A percentile compares a stretch with the other conserved stretches of the same genome.
Conservation (phyloP, 805 yeast genomes). For the Wickerhamomyces ciferrii region DNA sequence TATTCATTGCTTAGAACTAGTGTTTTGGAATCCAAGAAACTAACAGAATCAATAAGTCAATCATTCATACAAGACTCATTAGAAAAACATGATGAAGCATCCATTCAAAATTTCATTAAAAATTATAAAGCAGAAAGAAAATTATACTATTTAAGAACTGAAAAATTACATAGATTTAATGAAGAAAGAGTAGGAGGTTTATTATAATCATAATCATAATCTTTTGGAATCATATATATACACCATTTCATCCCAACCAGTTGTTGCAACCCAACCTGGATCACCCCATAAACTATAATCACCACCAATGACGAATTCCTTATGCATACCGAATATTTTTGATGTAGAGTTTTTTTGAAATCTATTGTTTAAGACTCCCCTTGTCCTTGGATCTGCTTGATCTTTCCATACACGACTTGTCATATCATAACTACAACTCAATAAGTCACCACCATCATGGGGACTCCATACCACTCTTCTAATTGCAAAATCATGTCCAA, state of each 20-base stretch:
- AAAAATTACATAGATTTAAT: conserved; percentile 42
- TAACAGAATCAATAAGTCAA: conserved; percentile 27
- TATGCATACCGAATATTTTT: conserved; percentile 59
- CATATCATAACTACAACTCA: conserved; percentile 90
- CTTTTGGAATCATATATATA: conserved; percentile 77
- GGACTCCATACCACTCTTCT: conserved; percentile 87
- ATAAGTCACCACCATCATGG: conserved; percentile 62
- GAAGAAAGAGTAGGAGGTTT: conserved; percentile 21
- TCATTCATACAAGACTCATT: conserved; percentile 24
- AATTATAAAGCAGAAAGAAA: conserved; percentile 36
- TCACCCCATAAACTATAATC: conserved; percentile 97
- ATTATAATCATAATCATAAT: conserved; percentile 22
- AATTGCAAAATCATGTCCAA: conserved; percentile 89
- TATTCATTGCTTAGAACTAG: conserved; percentile 23
- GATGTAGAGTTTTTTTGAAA: conserved; percentile 45
- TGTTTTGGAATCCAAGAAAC: conserved; percentile 25
- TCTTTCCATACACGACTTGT: conserved; percentile 85
- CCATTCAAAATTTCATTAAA: conserved; percentile 30
- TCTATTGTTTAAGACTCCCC: conserved; percentile 37
- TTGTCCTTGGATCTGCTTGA: conserved; percentile 51
- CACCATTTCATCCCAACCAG: conserved; percentile 96
- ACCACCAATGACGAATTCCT: conserved; percentile 87
- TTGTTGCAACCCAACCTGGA: conserved; percentile 92
- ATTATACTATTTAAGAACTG: conserved; percentile 38
- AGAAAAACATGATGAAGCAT: conserved; percentile 24